Conservation (phyloP, 441 rosid genomes). For the Adansonia madagascariensis region DNA sequence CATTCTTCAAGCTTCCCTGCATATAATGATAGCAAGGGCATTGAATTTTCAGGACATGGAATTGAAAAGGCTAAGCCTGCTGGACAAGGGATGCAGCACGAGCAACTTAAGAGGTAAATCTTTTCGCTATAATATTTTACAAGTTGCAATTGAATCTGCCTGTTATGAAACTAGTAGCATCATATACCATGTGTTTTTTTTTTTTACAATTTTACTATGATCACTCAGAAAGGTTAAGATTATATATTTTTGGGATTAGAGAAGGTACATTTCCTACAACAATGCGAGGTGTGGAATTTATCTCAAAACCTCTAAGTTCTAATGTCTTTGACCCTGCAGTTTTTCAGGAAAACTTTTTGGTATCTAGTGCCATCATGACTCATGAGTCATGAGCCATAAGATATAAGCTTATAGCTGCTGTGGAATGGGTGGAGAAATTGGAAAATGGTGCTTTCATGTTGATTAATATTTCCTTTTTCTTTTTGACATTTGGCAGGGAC, state of each 20-base stretch:
- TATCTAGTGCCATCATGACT: constrained; percentile 4
- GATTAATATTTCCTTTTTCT: constrained; percentile 30
- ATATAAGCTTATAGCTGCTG: constrained; percentile 19
- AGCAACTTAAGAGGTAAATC: constrained; percentile 67
- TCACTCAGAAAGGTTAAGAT: constrained; percentile 21
- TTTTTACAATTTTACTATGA: neutral
- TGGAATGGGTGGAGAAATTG: constrained; percentile 5
- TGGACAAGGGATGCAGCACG: constrained; percentile 57
- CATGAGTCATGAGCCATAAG: constrained; percentile 17
- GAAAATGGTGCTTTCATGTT: constrained; percentile 15
- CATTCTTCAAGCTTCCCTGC: constrained; percentile 49
- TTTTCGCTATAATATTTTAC: neutral
- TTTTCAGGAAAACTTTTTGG: neutral
- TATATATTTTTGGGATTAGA: neutral
- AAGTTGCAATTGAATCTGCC: constrained; percentile 15
- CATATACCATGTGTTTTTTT: neutral
- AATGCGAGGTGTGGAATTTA: neutral
- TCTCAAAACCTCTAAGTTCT: neutral
- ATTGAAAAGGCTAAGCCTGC: constrained; percentile 47
- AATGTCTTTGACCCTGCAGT: neutral
- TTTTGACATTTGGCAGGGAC: constrained; percentile 59
- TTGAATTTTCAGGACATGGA: constrained; percentile 39
- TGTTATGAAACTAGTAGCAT: neutral
- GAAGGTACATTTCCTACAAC: constrained; percentile 9
- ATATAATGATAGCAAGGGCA: constrained; percentile 44